Percentiles rank a stretch among this genome's conserved stretches.
These are phyloP conservation scores for Apophysomyces trapeziformis DNA, from an alignment of 371 early-diverging fungal species.

Conservation along the genomic window DNA sequence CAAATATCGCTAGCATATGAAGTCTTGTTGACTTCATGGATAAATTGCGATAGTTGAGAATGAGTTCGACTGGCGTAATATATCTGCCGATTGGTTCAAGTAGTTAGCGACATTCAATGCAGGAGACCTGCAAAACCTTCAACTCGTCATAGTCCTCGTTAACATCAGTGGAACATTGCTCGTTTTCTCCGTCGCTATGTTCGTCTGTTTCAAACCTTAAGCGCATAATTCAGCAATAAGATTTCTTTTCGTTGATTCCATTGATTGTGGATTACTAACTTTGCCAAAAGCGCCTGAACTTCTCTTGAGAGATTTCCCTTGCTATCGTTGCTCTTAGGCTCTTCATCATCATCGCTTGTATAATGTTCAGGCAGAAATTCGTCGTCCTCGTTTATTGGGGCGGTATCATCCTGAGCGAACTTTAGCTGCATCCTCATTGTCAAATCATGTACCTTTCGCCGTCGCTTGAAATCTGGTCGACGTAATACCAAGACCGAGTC, in stretches of 20 bases:
- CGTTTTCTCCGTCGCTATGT: conserved; percentile 13
- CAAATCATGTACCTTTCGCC: conserved; percentile 2
- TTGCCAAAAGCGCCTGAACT: conserved; percentile 58
- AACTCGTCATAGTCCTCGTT: conserved; percentile 52
- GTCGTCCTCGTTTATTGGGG: conserved; percentile 20
- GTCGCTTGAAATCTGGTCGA: conserved; percentile 3
- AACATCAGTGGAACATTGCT: conserved; percentile 8
- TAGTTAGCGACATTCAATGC: no score
- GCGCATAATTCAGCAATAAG: neutral
- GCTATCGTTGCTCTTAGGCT: conserved; percentile 6
- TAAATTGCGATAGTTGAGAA: conserved; percentile 93
- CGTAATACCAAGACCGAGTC: neutral
- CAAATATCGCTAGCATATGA: conserved; percentile 60
- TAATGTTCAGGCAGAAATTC: conserved; percentile 72
- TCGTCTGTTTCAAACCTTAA: conserved; percentile 18
- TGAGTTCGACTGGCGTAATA: conserved; percentile 90
- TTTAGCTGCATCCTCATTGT: neutral
- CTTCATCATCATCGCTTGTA: conserved; percentile 58
- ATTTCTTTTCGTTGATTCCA: conserved; percentile 12
- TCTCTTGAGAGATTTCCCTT: conserved; percentile 53
- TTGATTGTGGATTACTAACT: conserved; percentile 35
- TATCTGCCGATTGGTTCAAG: conserved; percentile 41
- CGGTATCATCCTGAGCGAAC: neutral
- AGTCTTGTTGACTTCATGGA: conserved; percentile 87
- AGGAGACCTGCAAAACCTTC: conserved; percentile 41